Conservation (phyloP, 495 filamentous ascomycete species). For the Wilcoxina mikolae region DNA sequence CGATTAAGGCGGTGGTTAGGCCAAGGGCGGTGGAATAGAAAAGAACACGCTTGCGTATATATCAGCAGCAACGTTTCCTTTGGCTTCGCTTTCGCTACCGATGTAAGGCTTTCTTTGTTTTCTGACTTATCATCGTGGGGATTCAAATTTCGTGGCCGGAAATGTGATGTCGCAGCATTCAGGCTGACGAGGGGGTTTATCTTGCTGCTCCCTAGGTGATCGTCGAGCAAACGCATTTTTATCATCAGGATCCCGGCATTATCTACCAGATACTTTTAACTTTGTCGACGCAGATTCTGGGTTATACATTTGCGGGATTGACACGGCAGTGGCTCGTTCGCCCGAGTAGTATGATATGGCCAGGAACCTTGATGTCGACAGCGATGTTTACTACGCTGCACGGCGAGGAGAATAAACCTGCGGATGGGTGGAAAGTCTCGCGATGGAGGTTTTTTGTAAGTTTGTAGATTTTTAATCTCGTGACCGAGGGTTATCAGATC, state of each 20-base stretch:
- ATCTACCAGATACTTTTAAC: constrained; percentile 68
- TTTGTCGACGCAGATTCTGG: constrained; percentile 69
- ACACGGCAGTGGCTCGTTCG: constrained; percentile 65
- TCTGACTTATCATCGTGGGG: not conserved
- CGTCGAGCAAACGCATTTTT: constrained; percentile 75
- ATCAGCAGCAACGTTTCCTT: constrained; percentile 86
- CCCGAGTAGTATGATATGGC: constrained; percentile 86
- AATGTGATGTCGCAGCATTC: no score
- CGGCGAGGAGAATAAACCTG: constrained; percentile 61
- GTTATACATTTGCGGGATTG: constrained; percentile 69
- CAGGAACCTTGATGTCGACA: constrained; percentile 70
- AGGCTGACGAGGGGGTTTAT: not conserved
- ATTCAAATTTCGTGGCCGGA: no score
- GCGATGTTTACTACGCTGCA: constrained; percentile 78
- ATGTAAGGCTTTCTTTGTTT: constrained; percentile 33
- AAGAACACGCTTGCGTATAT: constrained; percentile 76
- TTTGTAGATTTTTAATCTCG: not conserved
- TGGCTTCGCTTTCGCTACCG: constrained; percentile 71
- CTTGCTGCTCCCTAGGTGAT: constrained; percentile 40
- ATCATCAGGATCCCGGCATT: constrained; percentile 59
- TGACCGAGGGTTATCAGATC: constrained; percentile 18
- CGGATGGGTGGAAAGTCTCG: constrained; percentile 72
- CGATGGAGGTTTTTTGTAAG: constrained; percentile 68
- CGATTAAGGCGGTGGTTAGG: constrained; percentile 55
- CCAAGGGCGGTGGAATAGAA: constrained; percentile 71